Base-by-base conservation (phyloP, 2,329 filamentous ascomycete species). In the Fusarium sterilihyphosum region DNA sequence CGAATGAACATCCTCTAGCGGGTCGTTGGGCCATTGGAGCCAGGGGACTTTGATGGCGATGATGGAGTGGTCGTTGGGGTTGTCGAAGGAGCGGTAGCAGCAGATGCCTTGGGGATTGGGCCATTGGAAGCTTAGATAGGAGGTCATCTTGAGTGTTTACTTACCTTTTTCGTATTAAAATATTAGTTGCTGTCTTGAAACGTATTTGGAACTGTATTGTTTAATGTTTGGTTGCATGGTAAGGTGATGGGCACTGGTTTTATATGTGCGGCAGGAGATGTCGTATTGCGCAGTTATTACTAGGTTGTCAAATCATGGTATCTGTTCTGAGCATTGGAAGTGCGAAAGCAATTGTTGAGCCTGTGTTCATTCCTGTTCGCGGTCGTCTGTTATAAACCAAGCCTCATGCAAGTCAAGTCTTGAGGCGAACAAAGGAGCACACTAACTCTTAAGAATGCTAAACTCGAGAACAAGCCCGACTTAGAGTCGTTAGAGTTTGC, bases 21-120 rank as follows among this genome's bases (percentile, higher is more conserved):
- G 67, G n/a, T 47, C 18, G 33, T 59, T 61, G 41, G 71, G 67
- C 71, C 67, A 74, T 41, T 56, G 59, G 38, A 74, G 61, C 67
- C 71, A 74, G 3, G 71, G 71, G 10, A 74, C 35, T 26, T 33
- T 31, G 2, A 74, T 53, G 22, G 46, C 46, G 29, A 72, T 47
- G 31, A 68, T 38, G 40, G 56, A 61, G 46, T 74, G 49, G 6
- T 22, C 14, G 24, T 74, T 73, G n/a, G 16, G 6, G 24, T 53
- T 43, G 58, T 72, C 67, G 18, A 73, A 57, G n/a, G 46, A 33
- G 26, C 71, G 43, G 9, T 50, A 37, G 46, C 35, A 61, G 52
- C 71, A 65, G 46, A 74, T 46, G 22, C 53, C 24, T 1, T 60
- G 22, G 10, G 71, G 53, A 5, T 33, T 59, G 9, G 58, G 50